phyloP scores from a whole-genome alignment of 2,329 filamentous ascomycete species.

The Colletotrichum chrysophilum region DNA sequence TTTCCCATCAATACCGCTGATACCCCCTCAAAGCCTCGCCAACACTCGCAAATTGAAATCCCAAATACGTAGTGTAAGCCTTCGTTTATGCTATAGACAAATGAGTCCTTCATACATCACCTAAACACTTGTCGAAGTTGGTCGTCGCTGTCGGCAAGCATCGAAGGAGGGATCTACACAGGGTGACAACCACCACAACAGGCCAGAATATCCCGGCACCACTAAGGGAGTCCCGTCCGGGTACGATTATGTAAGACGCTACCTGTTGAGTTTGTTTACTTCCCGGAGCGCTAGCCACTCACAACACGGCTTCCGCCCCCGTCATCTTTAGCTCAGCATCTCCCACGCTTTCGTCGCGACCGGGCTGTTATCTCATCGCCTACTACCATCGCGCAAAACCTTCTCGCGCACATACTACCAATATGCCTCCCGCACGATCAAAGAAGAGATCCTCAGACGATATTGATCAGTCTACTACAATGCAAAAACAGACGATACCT shows the following conservation, averaged over 20 bases:
- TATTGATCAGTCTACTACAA: constrained; percentile 23
- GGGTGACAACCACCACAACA: not conserved
- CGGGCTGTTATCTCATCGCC: not conserved
- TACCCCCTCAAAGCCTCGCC: not conserved
- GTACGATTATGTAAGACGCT: constrained; percentile 14
- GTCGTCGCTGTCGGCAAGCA: not conserved
- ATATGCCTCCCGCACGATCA: constrained; percentile 54
- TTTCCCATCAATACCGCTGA: not conserved
- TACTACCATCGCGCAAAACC: not conserved
- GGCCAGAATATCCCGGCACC: not conserved
- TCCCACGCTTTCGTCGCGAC: constrained; percentile 6
- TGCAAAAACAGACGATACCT: constrained; percentile 27
- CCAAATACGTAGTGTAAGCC: not conserved
- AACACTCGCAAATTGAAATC: not conserved
- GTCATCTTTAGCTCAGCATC: not conserved
- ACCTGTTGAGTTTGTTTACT: constrained; percentile 28
- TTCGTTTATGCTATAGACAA: not conserved
- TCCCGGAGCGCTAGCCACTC: constrained; percentile 24
- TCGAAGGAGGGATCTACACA: not conserved
- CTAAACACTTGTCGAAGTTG: not conserved
- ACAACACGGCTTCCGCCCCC: not conserved
- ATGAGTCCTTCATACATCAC: not conserved
- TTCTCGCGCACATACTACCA: constrained; percentile 34
- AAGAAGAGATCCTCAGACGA: constrained; percentile 35
- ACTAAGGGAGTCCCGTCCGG: not conserved